These are phyloP conservation scores for Pseudomonodictys pantanalensis DNA, from an alignment of 495 filamentous ascomycete species.

Conservation along the genomic window DNA sequence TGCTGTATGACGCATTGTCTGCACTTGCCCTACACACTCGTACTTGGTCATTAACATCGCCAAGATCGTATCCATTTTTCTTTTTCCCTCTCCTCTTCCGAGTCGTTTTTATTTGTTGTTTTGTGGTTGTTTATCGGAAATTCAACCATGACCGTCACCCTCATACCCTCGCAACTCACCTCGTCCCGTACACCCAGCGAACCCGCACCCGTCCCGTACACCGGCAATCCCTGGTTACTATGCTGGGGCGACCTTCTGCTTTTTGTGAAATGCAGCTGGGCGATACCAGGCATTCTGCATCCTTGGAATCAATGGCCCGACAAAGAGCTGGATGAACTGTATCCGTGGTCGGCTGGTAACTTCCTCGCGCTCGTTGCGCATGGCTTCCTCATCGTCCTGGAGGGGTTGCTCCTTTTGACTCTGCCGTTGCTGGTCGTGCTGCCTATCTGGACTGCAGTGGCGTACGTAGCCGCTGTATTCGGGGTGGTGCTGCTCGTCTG, in stretches of 20 bases:
- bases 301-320: conserved; percentile 9
- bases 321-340: conserved; percentile 23
- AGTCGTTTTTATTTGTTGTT: no score
- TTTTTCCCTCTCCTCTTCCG: no score
- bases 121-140: no score
- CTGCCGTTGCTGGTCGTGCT: conserved; percentile 22
- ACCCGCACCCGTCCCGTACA: conserved; percentile 20
- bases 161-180: conserved; percentile 28
- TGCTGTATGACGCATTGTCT: no score
- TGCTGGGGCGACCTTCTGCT: conserved; percentile 20
- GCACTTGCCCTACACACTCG: no score
- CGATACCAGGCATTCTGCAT: conserved; percentile 16
- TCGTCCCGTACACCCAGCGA: not conserved
- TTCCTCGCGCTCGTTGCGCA: conserved; percentile 26
- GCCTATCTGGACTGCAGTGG: conserved; percentile 12
- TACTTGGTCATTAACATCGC: no score
- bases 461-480: conserved; percentile 24
- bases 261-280: conserved; percentile 4
- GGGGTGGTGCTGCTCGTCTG: conserved; percentile 13
- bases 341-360: conserved; percentile 19
- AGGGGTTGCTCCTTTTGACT: conserved; percentile 23
- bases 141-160: conserved; percentile 3
- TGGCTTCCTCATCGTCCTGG: conserved; percentile 25
- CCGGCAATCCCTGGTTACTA: conserved; percentile 15
- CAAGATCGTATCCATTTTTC: no score